phyloP scores from a whole-genome alignment of 805 yeast species.

The Isabelozyma rhagii region DNA sequence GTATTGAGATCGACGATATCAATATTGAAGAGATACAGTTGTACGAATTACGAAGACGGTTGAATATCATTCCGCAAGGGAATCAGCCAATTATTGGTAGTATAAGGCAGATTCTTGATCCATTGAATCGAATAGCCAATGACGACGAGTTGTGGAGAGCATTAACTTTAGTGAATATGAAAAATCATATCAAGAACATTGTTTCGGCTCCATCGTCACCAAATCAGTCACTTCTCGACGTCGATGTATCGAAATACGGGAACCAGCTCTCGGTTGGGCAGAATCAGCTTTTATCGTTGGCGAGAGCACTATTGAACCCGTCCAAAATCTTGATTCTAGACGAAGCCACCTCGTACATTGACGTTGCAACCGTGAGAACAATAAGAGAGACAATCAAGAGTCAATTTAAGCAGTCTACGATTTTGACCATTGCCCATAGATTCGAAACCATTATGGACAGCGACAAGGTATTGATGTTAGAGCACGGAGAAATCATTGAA shows the following conservation, averaged over 20 bases:
- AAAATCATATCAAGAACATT: constrained; percentile 46
- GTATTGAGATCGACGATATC: constrained; percentile 40
- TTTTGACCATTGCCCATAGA: constrained; percentile 18
- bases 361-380: constrained; percentile 7
- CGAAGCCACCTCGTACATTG: constrained; percentile 57
- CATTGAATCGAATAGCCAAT: constrained; percentile 49
- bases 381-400: constrained; percentile 16
- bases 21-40: constrained; percentile 44
- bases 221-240: constrained; percentile 9
- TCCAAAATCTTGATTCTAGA: constrained; percentile 70
- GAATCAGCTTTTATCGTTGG: constrained; percentile 16
- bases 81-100: constrained; percentile 64
- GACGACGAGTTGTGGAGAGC: constrained; percentile 75
- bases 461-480: constrained; percentile 15
- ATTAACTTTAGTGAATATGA: constrained; percentile 68
- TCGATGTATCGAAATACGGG: constrained; percentile 14
- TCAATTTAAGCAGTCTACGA: constrained; percentile 14
- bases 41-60: constrained; percentile 39
- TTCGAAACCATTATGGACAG: constrained; percentile 19
- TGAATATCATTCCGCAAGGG: constrained; percentile 67
- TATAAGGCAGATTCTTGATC: constrained; percentile 72
- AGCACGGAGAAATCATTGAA: constrained; percentile 13
- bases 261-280: constrained; percentile 17
- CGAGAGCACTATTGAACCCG: constrained; percentile 28
- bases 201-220: constrained; percentile 37